A percentile compares a stretch with the other conserved stretches of the same genome.
phyloP scores from a whole-genome alignment of 257 asterid genomes.

The Paraleonurus japonicus region DNA sequence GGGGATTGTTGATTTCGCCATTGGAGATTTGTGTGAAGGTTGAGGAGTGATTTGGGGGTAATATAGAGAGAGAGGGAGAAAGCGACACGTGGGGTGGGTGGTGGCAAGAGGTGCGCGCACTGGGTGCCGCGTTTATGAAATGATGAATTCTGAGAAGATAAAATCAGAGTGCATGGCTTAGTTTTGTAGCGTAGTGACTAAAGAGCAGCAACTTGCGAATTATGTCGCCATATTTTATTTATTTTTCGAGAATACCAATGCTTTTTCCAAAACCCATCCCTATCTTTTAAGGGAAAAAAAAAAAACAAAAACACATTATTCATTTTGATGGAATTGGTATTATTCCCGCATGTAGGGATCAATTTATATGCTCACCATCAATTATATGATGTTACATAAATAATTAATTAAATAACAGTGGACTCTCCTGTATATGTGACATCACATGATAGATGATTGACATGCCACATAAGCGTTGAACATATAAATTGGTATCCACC shows the following conservation, averaged over 20 bases:
- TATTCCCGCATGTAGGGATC: too few relatives aligned
- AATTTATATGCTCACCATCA: too few relatives aligned
- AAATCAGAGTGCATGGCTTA: background rate
- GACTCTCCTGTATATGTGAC: too few relatives aligned
- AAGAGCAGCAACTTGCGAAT: background rate
- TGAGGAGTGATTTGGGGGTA: background rate
- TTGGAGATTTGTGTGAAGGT: background rate
- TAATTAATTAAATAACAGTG: too few relatives aligned
- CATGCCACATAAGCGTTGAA: too few relatives aligned
- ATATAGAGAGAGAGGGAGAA: background rate
- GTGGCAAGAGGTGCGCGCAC: slow-evolving; percentile 26
- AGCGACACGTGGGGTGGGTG: slow-evolving; percentile 15
- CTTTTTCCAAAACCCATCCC: too few relatives aligned
- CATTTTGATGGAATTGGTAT: too few relatives aligned
- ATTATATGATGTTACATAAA: too few relatives aligned
- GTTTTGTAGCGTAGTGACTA: background rate
- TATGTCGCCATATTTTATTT: background rate
- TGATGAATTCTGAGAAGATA: background rate
- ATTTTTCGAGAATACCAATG: background rate
- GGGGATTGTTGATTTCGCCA: background rate
- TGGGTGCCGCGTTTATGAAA: slow-evolving; percentile 29
- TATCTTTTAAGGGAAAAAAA: too few relatives aligned
- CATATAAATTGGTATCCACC: too few relatives aligned
- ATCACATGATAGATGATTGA: too few relatives aligned
- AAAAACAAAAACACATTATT: too few relatives aligned